Evolutionary conservation across 768 basidiomycete species (phyloP), one percentile per base, ranked within the genome.

Genomic region (Mycena belliarum): DNA sequence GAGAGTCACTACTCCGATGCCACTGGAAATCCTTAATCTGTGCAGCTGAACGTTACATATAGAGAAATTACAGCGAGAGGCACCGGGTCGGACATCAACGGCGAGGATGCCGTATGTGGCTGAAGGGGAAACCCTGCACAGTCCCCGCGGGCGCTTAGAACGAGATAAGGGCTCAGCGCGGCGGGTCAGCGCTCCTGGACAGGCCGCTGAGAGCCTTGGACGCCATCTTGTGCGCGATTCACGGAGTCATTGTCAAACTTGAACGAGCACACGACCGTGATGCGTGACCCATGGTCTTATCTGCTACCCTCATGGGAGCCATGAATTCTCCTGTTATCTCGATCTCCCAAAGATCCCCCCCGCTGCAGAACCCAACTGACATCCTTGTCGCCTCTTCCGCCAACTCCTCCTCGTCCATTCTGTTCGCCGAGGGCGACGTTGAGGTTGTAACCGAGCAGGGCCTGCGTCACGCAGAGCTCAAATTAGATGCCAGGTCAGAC

Each of bases 401-500:
- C 6, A 28, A 42, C 29, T 60, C 59, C 20, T 50, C 78, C 59
- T 53, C 59, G 49, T 49, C 62, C 61, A 32, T 65, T 63, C 38
- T 62, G 61, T 58, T 66, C 59, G 28, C 63, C 63, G 49, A 63
- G 54, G 70, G 65, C 28, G 70, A 76, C 16, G 65, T 68, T 24
- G 76, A 82, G 59, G 75, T 77, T 29, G 78, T 82, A 20, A 73
- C 74, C 20, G 80, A 81, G 59, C 83, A 89, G 52, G 87, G 85
- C 12, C 65, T 93, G 59, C 78, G 76, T 28, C 86, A 91, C 70
- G 78, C 78, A 29, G 72, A 76, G 41, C 66, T 78, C 14, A 78
- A 70, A 62, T 70, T 93, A 52, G 81, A 89, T 63, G 81, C 89
- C 44, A 88, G 85, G 91, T 91, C 75, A 85, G 88, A 65, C 52